phyloP scores from a whole-genome alignment of 2,329 filamentous ascomycete genomes.

The Colletotrichum tofieldiae region DNA sequence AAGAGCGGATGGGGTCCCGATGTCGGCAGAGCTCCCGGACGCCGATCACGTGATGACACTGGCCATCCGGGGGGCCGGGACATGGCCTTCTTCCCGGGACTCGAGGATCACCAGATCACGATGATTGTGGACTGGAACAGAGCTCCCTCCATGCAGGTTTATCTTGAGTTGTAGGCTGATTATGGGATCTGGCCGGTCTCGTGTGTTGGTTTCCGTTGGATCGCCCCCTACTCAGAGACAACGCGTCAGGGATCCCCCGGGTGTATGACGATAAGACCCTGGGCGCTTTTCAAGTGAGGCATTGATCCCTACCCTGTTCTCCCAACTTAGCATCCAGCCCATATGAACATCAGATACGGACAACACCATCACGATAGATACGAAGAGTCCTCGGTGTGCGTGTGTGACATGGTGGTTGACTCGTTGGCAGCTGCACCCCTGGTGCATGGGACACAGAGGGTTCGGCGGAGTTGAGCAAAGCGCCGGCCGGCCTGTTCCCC shows the following conservation, averaged over 20 bases:
- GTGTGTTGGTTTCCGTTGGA: background rate
- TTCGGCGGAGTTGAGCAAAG: background rate
- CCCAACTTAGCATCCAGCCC: background rate
- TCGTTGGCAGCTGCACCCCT: slow-evolving; percentile 4
- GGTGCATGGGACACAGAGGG: background rate
- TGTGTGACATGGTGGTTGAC: slow-evolving; percentile 14
- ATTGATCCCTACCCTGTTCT: background rate
- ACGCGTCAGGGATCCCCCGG: slow-evolving; percentile 11
- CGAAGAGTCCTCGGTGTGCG: background rate
- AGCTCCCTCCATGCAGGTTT: slow-evolving; percentile 4
- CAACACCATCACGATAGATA: slow-evolving; percentile 10
- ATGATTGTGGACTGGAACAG: background rate
- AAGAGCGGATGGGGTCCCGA: slow-evolving; percentile 23
- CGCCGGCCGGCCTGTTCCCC: slow-evolving; percentile 8
- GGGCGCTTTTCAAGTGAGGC: no score
- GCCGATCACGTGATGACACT: slow-evolving; percentile 35
- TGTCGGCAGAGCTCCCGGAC: slow-evolving; percentile 27
- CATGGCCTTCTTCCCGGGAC: background rate
- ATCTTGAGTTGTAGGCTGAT: slow-evolving; percentile 4
- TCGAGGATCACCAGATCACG: background rate
- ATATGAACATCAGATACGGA: background rate
- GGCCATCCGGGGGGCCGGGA: background rate
- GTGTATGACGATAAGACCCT: slow-evolving; percentile 5
- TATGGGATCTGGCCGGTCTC: background rate
- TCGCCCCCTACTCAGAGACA: background rate